Conservation (phyloP, 1,139 yeast species). For the Taiozyma sp. region DNA sequence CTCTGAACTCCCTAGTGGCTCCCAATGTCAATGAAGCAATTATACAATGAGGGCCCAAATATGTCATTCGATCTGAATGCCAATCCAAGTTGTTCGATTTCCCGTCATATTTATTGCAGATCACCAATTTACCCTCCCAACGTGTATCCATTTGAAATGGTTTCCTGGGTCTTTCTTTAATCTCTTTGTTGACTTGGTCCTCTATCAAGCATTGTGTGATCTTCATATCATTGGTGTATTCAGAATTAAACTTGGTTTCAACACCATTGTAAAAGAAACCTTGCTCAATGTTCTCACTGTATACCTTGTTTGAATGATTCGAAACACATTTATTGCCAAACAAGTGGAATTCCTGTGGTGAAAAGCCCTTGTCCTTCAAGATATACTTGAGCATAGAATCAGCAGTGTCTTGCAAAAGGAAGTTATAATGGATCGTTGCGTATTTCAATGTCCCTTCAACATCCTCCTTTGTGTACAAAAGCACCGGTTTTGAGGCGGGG, state of each 20-base stretch:
- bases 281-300: slow-evolving; percentile 24
- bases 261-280: slow-evolving; percentile 36
- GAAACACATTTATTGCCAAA: slow-evolving; percentile 58
- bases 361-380: slow-evolving; percentile 37
- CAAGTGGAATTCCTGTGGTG: slow-evolving; percentile 43
- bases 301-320: slow-evolving; percentile 40
- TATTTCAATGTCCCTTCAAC: slow-evolving; percentile 41
- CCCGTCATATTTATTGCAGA: slow-evolving; percentile 51
- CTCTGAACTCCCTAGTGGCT: slow-evolving; percentile 58
- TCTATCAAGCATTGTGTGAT: slow-evolving; percentile 39
- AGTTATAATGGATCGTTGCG: slow-evolving; percentile 45
- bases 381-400: slow-evolving; percentile 38
- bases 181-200: slow-evolving; percentile 36
- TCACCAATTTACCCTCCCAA: slow-evolving; percentile 52
- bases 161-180: slow-evolving; percentile 25
- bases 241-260: slow-evolving; percentile 19
- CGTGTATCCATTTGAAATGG: slow-evolving; percentile 30
- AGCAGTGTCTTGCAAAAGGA: slow-evolving; percentile 47
- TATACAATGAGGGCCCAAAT: slow-evolving; percentile 64
- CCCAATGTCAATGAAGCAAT: slow-evolving; percentile 68
- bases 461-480: slow-evolving; percentile 36
- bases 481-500: slow-evolving; percentile 22
- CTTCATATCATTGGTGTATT: slow-evolving; percentile 36
- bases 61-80: slow-evolving; percentile 70
- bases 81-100: slow-evolving; percentile 54